Evolutionary conservation across 2,329 filamentous ascomycete species (phyloP).

Genomic region (Ophiostoma sp.): DNA sequence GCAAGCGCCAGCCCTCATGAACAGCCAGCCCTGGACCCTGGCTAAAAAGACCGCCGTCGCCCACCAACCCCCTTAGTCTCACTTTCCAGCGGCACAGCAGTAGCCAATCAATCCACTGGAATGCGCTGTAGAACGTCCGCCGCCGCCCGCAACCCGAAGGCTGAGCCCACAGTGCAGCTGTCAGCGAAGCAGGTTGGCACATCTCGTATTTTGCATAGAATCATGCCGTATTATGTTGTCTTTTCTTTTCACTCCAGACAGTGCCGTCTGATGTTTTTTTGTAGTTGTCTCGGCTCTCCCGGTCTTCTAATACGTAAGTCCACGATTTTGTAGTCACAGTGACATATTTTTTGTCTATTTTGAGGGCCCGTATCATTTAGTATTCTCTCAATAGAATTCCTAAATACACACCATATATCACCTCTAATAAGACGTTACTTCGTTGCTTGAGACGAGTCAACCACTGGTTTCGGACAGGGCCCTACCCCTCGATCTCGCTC

Average conservation of each 20-base stretch:
- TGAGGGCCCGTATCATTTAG: not conserved
- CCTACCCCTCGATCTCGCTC: not conserved
- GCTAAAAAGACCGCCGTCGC: not conserved
- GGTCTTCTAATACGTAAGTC: not conserved
- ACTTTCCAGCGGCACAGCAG: not conserved
- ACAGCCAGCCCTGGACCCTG: not conserved
- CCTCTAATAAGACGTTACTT: not conserved
- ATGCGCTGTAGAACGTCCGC: not conserved
- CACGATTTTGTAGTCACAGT: not conserved
- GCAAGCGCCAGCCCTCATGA: not conserved
- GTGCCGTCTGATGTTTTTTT: not conserved
- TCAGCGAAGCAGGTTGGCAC: not conserved
- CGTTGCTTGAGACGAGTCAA: not conserved
- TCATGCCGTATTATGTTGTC: not conserved
- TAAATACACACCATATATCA: not conserved
- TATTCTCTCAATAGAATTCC: not conserved
- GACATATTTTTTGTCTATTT: not conserved
- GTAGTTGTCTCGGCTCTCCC: not conserved
- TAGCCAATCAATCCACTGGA: not conserved
- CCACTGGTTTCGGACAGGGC: not conserved
- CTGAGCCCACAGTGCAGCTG: not conserved
- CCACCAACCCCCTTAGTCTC: not conserved
- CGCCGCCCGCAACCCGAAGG: conserved; percentile 2
- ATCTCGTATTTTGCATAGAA: not conserved
- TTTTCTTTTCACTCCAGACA: not conserved